Percentiles rank a stretch among this genome's conserved stretches.
Evolutionary conservation across 2,329 filamentous ascomycete genomes (phyloP).

Genomic region (Xylaria sp.): DNA sequence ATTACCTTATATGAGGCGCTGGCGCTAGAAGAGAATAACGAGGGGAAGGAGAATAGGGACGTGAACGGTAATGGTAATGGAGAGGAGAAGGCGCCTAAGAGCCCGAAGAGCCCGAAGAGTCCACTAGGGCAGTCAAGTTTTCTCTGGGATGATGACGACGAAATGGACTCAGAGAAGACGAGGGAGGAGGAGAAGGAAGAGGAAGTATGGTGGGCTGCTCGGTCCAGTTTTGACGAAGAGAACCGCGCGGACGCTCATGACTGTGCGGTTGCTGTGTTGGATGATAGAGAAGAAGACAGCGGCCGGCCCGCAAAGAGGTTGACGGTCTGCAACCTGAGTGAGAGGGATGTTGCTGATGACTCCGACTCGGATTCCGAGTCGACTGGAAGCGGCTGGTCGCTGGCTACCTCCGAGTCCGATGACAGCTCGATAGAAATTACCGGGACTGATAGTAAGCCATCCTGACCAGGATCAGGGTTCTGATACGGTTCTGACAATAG

Average conservation of each 20-base stretch:
- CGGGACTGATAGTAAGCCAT: neutral
- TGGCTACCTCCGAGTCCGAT: constrained; percentile 21
- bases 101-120: neutral
- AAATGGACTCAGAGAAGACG: constrained; percentile 3
- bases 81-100: constrained; percentile 14
- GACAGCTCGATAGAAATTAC: constrained; percentile 7
- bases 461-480: neutral
- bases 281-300: neutral
- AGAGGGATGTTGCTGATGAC: constrained; percentile 27
- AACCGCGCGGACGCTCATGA: neutral
- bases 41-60: constrained; percentile 11
- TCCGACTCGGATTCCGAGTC: constrained; percentile 38
- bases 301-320: constrained; percentile 12
- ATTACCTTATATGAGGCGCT: constrained; percentile 38
- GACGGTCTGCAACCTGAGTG: constrained; percentile 36
- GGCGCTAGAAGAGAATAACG: constrained; percentile 6
- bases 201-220: constrained; percentile 33
- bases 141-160: constrained; percentile 37
- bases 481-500: neutral
- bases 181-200: constrained; percentile 23
- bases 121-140: constrained; percentile 39
- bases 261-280: neutral
- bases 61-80: neutral
- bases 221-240: neutral
- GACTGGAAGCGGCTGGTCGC: constrained; percentile 27